Base-by-base conservation (phyloP, 164 flowering plant species). In the Santalum album region DNA sequence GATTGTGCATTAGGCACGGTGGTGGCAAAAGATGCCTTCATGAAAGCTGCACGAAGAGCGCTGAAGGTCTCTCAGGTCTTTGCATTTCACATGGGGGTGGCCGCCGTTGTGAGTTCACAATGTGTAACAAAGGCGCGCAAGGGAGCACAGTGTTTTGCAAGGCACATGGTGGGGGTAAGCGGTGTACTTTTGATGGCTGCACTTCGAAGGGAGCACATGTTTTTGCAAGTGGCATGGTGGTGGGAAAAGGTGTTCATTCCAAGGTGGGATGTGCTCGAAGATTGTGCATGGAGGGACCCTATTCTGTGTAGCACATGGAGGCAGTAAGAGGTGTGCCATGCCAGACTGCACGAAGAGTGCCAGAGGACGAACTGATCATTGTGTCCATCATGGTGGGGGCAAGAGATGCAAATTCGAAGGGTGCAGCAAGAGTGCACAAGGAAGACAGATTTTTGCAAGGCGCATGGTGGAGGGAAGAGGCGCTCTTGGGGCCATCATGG, bases 71-170 rank as follows among this genome's bases (percentile, higher is more conserved):
- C 40, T 86, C 96, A 24, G 98, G 98, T 19, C 95, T 88, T 24
- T 90, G 98, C 72, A 90, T 90, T 57, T 83, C 96, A 7, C 98
- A 90, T 69, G 98, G 98, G 34, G 98, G 98, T 27, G 98, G 98
- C 17, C 75, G 95, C 6, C 72, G 98, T 26, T 90, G 98, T 66
- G 90, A 79, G 61, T 70, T 58, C 40, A 59, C 71, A 0, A 78
- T 53, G 19, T 90, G 98, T 71, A 62, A 84, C 1, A 87, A 87
- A 64, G 96, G 98, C 35, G 98, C 98, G 22, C 96, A 90, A 66
- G 98, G 98, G 45, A 87, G 96, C 80, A 87, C 98, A 0, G 76
- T 78, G 86, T 84, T 73, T 50, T 89, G 97, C 78, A 89, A 86
- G 72, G 92, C 97, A 1, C 97, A 89, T 58, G 97, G 97, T 54